phyloP scores from a whole-genome alignment of 257 asterid species.

The Petunia axillaris region DNA sequence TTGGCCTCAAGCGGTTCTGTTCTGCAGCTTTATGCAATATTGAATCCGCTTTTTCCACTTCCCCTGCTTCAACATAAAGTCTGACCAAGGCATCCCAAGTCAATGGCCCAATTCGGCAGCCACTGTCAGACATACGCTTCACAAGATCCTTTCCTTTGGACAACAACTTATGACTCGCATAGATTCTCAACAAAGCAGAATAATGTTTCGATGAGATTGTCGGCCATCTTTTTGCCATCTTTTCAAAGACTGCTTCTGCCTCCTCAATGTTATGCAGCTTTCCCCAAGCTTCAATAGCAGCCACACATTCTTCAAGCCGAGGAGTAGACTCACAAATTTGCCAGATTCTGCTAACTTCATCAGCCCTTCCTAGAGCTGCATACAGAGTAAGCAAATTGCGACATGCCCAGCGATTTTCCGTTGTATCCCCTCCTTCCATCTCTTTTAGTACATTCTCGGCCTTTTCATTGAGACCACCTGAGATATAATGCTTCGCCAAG shows the following conservation, averaged over 20 bases:
- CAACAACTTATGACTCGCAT: slow-evolving; percentile 59
- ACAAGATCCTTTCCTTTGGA: slow-evolving; percentile 74
- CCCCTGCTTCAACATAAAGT: slow-evolving; percentile 71
- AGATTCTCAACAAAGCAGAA: slow-evolving; percentile 51
- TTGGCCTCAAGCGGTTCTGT: slow-evolving; percentile 45
- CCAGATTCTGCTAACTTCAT: slow-evolving; percentile 78
- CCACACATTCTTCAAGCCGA: slow-evolving; percentile 43
- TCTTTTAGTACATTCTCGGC: slow-evolving; percentile 63
- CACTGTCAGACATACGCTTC: slow-evolving; percentile 61
- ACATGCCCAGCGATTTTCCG: slow-evolving; percentile 52
- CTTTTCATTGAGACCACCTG: slow-evolving; percentile 59
- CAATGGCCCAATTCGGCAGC: slow-evolving; percentile 55
- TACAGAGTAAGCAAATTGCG: slow-evolving; percentile 59
- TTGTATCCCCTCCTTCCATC: slow-evolving; percentile 56
- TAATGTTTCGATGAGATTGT: slow-evolving; percentile 47
- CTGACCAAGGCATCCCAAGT: slow-evolving; percentile 75
- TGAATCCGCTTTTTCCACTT: slow-evolving; percentile 62
- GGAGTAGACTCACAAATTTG: slow-evolving; percentile 57
- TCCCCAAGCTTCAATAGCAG: slow-evolving; percentile 81
- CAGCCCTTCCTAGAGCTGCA: slow-evolving; percentile 63
- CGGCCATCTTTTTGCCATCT: slow-evolving; percentile 35
- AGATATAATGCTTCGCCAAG: slow-evolving; percentile 52
- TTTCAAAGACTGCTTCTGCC: slow-evolving; percentile 67
- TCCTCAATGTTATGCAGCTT: slow-evolving; percentile 54
- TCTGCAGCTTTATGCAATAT: slow-evolving; percentile 56